Evolutionary conservation across 1,284 basidiomycete genomes (phyloP), one percentile per base, ranked within the genome.

Genomic region (Inonotus obliquus): DNA sequence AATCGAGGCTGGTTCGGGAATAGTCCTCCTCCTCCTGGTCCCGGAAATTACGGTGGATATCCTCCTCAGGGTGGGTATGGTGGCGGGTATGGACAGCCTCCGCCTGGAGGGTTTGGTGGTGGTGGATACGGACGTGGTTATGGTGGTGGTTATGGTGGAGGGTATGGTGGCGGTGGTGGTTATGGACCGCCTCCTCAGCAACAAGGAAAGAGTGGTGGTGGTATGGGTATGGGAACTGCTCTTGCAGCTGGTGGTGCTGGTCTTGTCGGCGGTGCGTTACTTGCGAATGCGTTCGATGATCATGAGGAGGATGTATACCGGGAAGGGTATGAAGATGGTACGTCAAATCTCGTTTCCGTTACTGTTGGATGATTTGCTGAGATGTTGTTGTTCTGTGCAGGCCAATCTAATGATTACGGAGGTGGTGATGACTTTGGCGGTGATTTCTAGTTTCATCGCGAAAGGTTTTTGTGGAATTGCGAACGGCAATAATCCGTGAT

Each of bases 201-300:
- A 68, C 72, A 65, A 71, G 74, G 59, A 64, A 75, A 79, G 73
- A 77, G 76, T 69, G 65, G 69, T 51, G 41, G 41, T 14, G 77
- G 79, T 11, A 74, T 77, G 56, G 79, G 80, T 1, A 73, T 79
- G 71, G 79, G 80, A 13, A 35, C 53, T 25, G 47, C 49, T 19
- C 72, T 71, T 1, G 73, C 74, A 47, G 65, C 78, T 11, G 71
- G 75, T 65, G 85, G 78, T 66, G 85, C 76, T 21, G 86, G 85
- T 66, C 68, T 88, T 17, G 67, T 86, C 23, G 86, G 81, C 51
- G 86, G 87, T 65, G 74, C 75, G 2, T 68, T 89, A 53, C 67
- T 87, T 35, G 79, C 68, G 53, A 76, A 83, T 47, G 81, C 79
- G 1, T 61, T 84, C 38, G 80, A 82, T 51, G 70, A 78, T 66